A percentile compares a stretch with the other conserved stretches of the same genome.
Evolutionary conservation across 805 yeast genomes (phyloP).

Genomic region (Brettanomyces nanus): DNA sequence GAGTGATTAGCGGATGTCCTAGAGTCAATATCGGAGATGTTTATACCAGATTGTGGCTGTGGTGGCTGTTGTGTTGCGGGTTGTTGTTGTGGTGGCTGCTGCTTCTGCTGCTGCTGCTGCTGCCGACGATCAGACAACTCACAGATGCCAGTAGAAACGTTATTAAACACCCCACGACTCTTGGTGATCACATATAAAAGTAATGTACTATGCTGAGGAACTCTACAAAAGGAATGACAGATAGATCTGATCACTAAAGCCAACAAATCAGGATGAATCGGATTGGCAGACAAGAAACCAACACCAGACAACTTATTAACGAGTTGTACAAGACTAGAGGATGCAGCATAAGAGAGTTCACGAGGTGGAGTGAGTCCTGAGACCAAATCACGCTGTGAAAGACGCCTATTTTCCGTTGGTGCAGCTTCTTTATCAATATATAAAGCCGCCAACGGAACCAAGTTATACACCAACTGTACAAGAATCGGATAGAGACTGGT

Average conservation of each 20-base stretch:
- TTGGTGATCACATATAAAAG: constrained; percentile 42
- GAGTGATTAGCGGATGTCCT: not conserved
- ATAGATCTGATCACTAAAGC: constrained; percentile 53
- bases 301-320: constrained; percentile 30
- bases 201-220: constrained; percentile 45
- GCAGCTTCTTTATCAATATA: constrained; percentile 3
- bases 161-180: constrained; percentile 31
- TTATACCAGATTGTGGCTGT: not conserved
- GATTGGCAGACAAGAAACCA: constrained; percentile 28
- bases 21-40: not conserved
- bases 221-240: constrained; percentile 41
- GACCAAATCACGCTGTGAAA: constrained; percentile 8
- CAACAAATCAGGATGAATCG: constrained; percentile 41
- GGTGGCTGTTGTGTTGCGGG: not conserved
- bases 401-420: constrained; percentile 12
- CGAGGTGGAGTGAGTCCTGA: constrained; percentile 8
- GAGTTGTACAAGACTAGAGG: constrained; percentile 37
- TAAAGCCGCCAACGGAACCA: constrained; percentile 33
- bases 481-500: constrained; percentile 36
- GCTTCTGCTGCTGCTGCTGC: constrained; percentile 4
- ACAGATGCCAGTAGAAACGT: constrained; percentile 28
- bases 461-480: constrained; percentile 54
- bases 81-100: not conserved
- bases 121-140: constrained; percentile 16
- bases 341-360: constrained; percentile 46